Base-by-base conservation (phyloP, 768 basidiomycete species). In the Grammothele lineata region DNA sequence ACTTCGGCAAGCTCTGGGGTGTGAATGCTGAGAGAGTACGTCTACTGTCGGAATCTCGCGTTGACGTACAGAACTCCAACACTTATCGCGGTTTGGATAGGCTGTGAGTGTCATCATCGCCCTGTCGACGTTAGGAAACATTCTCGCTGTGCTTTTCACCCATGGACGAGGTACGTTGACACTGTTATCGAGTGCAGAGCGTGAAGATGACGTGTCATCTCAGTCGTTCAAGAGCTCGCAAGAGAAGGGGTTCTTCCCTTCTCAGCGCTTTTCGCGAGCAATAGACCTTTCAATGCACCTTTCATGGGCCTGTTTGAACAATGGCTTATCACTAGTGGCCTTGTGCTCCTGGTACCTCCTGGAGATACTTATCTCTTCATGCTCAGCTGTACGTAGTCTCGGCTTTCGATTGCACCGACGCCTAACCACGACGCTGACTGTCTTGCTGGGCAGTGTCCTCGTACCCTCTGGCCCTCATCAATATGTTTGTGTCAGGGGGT, bases 311-410 rank as follows among this genome's bases (percentile, higher is more conserved):
- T 90, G 3, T 73, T 80, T 38, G 66, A 73, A 0, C 84, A 86
- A 54, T 89, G 80, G 62, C 17, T 78, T 5, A 57, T 85, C 14
- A 85, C 83, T 0, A 72, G 76, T 18, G 53, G 73, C 10, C 68
- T 85, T 46, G 67, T 84, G 38, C 55, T 79, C 5, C 70, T 71
- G 1, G 70, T 81, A 0, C 87, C 87, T 0, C 74, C 83, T 0
- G 86, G 88, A 3, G 87, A 89, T 54, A 84, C 83, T 0, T 90
- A 86, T 57, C 70, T 80, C 24, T 87, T 90, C 63, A 71, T 81
- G 55, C 70, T 85, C 46, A 84, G 78, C 56, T 59, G 85, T 83
- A 42, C 51, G 83, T 62, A 18, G 14, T n/a, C 37, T 26, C 38
- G 7, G 8, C 7, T 21, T 26, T 2, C 25, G 7, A 15, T 27